These are phyloP conservation scores for Barnettozyma populi DNA, from an alignment of 805 yeast species.

Conservation along the genomic window DNA sequence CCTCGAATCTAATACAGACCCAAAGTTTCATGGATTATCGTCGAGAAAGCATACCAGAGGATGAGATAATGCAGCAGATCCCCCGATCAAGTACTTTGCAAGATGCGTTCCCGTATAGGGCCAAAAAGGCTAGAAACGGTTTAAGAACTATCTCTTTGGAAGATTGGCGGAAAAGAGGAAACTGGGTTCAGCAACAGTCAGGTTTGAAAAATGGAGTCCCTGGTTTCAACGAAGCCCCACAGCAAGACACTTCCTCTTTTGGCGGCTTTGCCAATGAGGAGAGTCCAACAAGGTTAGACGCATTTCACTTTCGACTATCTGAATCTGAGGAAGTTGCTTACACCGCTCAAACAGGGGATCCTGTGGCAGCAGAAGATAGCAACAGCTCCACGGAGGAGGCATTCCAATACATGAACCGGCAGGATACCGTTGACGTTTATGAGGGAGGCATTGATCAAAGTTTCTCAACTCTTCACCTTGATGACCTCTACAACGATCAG, in stretches of 20 bases:
- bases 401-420: constrained; percentile 16
- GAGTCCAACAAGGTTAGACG: background rate
- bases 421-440: constrained; percentile 9
- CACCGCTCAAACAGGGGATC: background rate
- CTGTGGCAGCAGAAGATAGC: background rate
- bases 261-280: background rate
- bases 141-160: constrained; percentile 19
- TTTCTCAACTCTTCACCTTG: constrained; percentile 15
- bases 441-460: constrained; percentile 19
- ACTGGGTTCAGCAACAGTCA: constrained; percentile 8
- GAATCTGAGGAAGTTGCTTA: background rate
- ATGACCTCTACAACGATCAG: constrained; percentile 7
- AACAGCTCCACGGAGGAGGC: constrained; percentile 23
- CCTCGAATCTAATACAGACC: background rate
- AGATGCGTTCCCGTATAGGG: constrained; percentile 12
- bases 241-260: background rate
- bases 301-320: background rate
- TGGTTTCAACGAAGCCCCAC: background rate
- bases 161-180: constrained; percentile 18
- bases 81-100: constrained; percentile 19
- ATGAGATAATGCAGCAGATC: constrained; percentile 15
- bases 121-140: constrained; percentile 4
- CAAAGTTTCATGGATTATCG: constrained; percentile 3
- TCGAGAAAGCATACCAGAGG: constrained; percentile 12
- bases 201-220: background rate